Evolutionary conservation across 768 basidiomycete genomes (phyloP), one percentile per base, ranked within the genome.

Genomic region (Hemileccinum impolitum): DNA sequence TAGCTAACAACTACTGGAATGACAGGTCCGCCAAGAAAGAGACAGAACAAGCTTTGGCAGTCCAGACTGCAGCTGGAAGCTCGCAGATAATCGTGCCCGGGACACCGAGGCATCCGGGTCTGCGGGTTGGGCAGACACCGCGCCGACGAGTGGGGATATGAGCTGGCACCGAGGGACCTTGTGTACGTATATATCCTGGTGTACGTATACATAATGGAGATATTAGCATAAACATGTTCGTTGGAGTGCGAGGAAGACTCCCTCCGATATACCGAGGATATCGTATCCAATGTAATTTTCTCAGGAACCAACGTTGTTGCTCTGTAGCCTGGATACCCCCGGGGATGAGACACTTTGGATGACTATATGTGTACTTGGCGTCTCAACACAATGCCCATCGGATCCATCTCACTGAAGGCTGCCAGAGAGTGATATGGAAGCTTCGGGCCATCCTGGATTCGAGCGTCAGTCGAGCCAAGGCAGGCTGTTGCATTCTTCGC

Each of bases 71-170:
- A 4, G 72, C 72, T 38, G 77, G 79, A 3, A 77, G 80, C 45
- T 73, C 84, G 3, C 81, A 82, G 66, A 79, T 91, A 34, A 84
- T 86, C 43, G 79, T 90, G 8, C 89, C 89, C 25, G 88, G 89
- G 17, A 92, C 90, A 8, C 89, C 90, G 11, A 75, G 84, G 55
- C 84, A 86, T 64, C 72, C 78, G 8, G 86, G 85, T 4, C 74
- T 82, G 59, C 75, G 87, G 43, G 72, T 86, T 26, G 75, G 75
- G 3, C 87, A 87, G 64, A 93, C 90, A 25, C 90, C 90, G n/a
- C 71, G 85, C 54, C 76, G 85, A 53, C 74, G 76, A 54, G 78
- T 78, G 25, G 90, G 90, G 23, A 81, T 92, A 57, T 90, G 60
- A 66, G 45, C 12, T 50, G 17, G 18, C 19, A 25, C 23, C 11